A percentile compares a stretch with the other conserved stretches of the same genome.
Evolutionary conservation across 306 rosid genomes (phyloP).

Genomic region (Hippophae tibetana): DNA sequence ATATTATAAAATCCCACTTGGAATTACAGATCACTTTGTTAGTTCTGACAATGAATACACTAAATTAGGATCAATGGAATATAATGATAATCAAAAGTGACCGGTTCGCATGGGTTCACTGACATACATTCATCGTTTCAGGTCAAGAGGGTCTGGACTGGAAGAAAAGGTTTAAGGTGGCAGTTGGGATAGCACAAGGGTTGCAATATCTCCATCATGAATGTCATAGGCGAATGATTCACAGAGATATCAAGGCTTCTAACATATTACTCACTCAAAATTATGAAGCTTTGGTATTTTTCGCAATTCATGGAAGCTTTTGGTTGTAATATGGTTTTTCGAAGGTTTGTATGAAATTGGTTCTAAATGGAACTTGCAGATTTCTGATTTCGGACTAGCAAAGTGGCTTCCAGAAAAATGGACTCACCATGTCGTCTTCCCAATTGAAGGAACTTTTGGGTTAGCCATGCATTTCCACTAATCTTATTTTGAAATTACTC

Average conservation of each 20-base stretch:
- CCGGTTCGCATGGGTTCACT: constrained; percentile 14
- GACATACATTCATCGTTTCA: constrained; percentile 26
- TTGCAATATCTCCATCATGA: constrained; percentile 70
- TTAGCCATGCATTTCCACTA: constrained; percentile 26
- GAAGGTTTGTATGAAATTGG: background rate
- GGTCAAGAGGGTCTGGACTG: constrained; percentile 58
- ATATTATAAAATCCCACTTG: background rate
- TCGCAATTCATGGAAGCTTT: background rate
- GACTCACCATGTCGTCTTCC: constrained; percentile 87
- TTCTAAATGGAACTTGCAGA: constrained; percentile 30
- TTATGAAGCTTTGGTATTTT: constrained; percentile 64
- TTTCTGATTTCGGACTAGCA: constrained; percentile 93
- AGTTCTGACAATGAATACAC: background rate
- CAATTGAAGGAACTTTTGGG: constrained; percentile 99
- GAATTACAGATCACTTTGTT: background rate
- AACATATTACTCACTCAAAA: constrained; percentile 60
- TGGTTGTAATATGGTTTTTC: background rate
- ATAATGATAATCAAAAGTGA: background rate
- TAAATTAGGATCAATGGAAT: background rate
- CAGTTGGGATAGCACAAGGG: constrained; percentile 78
- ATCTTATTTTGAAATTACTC: background rate
- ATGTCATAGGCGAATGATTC: constrained; percentile 83
- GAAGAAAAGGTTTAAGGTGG: constrained; percentile 70
- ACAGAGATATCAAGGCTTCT: constrained; percentile 93
- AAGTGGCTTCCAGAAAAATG: constrained; percentile 95